Evolutionary conservation across 2,329 filamentous ascomycete genomes (phyloP).

Genomic region (Epichloe amarillans): DNA sequence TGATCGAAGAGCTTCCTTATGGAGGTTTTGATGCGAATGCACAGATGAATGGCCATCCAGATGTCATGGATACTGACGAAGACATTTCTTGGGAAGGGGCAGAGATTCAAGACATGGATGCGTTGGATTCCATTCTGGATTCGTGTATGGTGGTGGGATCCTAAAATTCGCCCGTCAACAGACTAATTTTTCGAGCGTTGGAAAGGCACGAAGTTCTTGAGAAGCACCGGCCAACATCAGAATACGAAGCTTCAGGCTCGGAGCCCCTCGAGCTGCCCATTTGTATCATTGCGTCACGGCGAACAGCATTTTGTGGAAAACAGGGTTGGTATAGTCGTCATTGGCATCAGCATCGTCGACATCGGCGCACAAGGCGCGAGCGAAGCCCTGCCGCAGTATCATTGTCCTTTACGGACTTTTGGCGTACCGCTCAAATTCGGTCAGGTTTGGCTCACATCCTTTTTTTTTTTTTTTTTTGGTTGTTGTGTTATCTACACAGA

Average conservation of each 20-base stretch:
- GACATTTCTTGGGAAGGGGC: slow-evolving; percentile 52
- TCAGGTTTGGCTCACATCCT: not conserved
- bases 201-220: not conserved
- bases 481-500: not conserved
- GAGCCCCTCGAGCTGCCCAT: not conserved
- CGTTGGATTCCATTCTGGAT: slow-evolving; percentile 43
- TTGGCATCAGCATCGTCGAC: slow-evolving; percentile 3
- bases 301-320: not conserved
- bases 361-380: slow-evolving; percentile 1
- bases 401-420: not conserved
- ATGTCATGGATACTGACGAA: slow-evolving; percentile 47
- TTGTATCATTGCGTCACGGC: not conserved
- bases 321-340: not conserved
- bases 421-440: not conserved
- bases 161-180: slow-evolving; percentile 6
- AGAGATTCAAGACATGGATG: slow-evolving; percentile 34
- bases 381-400: not conserved
- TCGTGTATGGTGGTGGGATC: slow-evolving; percentile 37
- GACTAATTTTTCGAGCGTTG: not conserved
- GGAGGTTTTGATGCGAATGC: slow-evolving; percentile 11
- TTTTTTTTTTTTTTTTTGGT: not conserved
- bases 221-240: not conserved
- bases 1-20: slow-evolving; percentile 16
- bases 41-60: slow-evolving; percentile 35
- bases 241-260: not conserved